Evolutionary conservation across 2,329 filamentous ascomycete genomes (phyloP).

Genomic region (Myotisia sp.): DNA sequence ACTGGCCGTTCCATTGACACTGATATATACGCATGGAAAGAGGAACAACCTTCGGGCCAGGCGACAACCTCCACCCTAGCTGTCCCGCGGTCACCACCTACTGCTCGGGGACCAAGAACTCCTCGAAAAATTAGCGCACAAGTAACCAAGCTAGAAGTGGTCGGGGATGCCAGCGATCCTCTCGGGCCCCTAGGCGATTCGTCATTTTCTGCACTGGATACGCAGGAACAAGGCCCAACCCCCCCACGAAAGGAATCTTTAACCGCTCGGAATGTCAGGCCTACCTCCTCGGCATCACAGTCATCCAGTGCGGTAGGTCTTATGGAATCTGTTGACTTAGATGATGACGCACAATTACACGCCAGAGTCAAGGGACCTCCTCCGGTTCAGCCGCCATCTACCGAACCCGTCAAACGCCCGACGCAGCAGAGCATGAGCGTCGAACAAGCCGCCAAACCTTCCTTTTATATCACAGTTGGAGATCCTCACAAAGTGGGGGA

Average conservation of each 20-base stretch:
- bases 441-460: slow-evolving; percentile 85
- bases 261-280: slow-evolving; percentile 23
- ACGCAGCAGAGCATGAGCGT: slow-evolving; percentile 69
- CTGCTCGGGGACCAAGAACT: slow-evolving; percentile 37
- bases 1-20: not conserved
- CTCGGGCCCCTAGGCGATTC: slow-evolving; percentile 43
- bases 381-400: slow-evolving; percentile 39
- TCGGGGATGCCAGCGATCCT: slow-evolving; percentile 48
- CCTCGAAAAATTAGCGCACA: slow-evolving; percentile 45
- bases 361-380: slow-evolving; percentile 50
- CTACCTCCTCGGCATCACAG: slow-evolving; percentile 30
- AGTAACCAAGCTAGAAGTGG: slow-evolving; percentile 47
- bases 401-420: slow-evolving; percentile 35
- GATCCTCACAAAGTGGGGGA: slow-evolving; percentile 98
- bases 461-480: slow-evolving; percentile 78
- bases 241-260: slow-evolving; percentile 46
- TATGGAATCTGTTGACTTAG: slow-evolving; percentile 55
- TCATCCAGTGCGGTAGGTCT: slow-evolving; percentile 33
- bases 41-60: slow-evolving; percentile 14
- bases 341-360: slow-evolving; percentile 48
- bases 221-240: slow-evolving; percentile 40
- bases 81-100: slow-evolving; percentile 34
- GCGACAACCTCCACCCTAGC: slow-evolving; percentile 23
- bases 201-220: slow-evolving; percentile 21
- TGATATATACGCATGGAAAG: slow-evolving; percentile 9